phyloP scores from a whole-genome alignment of 441 rosid genomes.

The Gossypium gossypioides region DNA sequence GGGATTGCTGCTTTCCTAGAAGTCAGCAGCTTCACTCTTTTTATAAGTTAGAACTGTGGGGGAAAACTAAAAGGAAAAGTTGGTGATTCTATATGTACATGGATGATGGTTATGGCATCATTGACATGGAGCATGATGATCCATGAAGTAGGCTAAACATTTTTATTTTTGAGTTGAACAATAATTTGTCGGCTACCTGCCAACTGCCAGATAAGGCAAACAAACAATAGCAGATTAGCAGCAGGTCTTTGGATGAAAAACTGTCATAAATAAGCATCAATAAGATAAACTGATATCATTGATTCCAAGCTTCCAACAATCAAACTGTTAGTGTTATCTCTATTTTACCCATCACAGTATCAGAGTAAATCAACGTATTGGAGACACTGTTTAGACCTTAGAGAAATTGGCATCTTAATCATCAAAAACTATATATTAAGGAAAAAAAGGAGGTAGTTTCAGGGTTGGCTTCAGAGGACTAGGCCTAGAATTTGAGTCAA shows the following conservation, averaged over 20 bases:
- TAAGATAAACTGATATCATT: not conserved
- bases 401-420: no score
- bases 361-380: no score
- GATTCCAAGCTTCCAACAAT: not conserved
- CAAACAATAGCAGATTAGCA: not conserved
- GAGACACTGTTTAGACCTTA: no score
- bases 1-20: not conserved
- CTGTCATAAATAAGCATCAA: not conserved
- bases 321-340: no score
- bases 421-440: no score
- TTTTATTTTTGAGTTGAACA: not conserved
- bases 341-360: no score
- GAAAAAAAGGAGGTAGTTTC: no score
- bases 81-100: not conserved
- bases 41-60: slow-evolving; percentile 1
- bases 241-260: not conserved
- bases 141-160: not conserved
- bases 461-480: no score
- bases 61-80: not conserved
- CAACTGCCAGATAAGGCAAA: slow-evolving; percentile 1
- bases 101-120: slow-evolving; percentile 4
- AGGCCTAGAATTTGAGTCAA: not conserved
- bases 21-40: not conserved
- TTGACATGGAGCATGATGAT: not conserved
- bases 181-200: not conserved